Base-by-base conservation (phyloP, 495 filamentous ascomycete genomes). In the Viridothelium virens region DNA sequence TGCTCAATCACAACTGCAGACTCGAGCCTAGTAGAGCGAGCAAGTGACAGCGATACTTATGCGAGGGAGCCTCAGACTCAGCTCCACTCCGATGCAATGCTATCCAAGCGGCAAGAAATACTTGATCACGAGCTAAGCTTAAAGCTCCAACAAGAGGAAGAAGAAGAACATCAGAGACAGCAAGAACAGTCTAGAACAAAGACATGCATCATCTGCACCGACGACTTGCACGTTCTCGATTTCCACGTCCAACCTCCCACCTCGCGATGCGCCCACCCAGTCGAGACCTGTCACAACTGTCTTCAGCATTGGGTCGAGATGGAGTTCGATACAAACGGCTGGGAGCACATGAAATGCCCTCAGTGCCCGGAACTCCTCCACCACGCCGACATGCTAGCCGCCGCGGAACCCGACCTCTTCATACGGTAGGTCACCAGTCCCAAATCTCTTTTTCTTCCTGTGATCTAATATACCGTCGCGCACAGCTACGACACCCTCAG, bases 401-500 rank as follows among this genome's bases (percentile, higher is more conserved):
- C 63, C 6, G 69, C 70, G 0, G 67, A 67, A 1, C 11, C 38
- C 4, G 53, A 66, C 3, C 65, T 63, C 6, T 72, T 72, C 69
- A 53, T 36, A 10, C 53, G 53, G 53, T 59, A 59, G 10, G 6
- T 25, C 18, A 59, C 31, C 31, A 3, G 5, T 36, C 53, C 53
- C 41, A 44, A 44, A 14, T 31, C 53, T 59, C 31, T 18, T 59
- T 31, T 18, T n/a, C 31, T 36, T 7, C 31, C 53, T 36, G 33
- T 36, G 11, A 10, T 59, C 10, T 9, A 7, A 44, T 7, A 14
- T 67, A 25, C 53, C 31, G 11, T 34, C 53, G 6, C 11, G 25
- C 53, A 59, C 31, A 59, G 53, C 3, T 75, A 74, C 67, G 76
- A 78, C 68, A 33, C 59, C 41, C 68, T 74, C 2, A 46, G 65